Base-by-base conservation (phyloP, 768 basidiomycete species). In the Tremella yokohamensis region DNA sequence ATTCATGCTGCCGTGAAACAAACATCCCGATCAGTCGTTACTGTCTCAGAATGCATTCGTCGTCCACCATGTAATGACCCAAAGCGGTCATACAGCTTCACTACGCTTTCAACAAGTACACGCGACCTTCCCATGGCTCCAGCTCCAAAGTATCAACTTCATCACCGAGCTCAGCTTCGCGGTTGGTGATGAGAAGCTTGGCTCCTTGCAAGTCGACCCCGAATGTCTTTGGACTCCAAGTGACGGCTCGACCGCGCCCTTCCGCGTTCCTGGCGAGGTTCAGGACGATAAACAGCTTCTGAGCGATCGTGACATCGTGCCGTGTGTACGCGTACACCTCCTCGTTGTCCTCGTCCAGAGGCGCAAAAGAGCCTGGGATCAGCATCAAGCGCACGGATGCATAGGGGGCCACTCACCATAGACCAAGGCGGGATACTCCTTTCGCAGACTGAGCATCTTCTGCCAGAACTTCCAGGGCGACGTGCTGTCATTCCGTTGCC, bases 401-500 rank as follows among this genome's bases (percentile, higher is more conserved):
- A 20, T 55, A 29, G 29, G 3, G 19, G 4, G 49, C 18, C 13
- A 64, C 60, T 47, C 18, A 68, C 63, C 66, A 49, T 68, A 65
- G 0, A 62, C 44, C 13, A 68, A 47, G 2, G 66, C 60, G 19
- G 58, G 60, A 58, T 84, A 68, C 18, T 78, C 70, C 63, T 86
- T 85, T 20, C 87, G 79, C 1, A 84, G 55, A 15, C 55, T 61
- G 29, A 88, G 67, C 8, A 85, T 81, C 18, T 75, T 72, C 69
- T 83, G 84, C 81, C 83, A 89, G 71, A 88, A 88, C 1, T 78
- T 66, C 45, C 78, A 78, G 2, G 86, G 84, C 64, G 84, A 86
- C n/a, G 77, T 63, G 0, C 76, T 63, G 56, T 87, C 82, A 0
- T 66, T 61, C 15, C 78, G 40, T 73, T 87, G 83, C 12, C 68